phyloP scores from a whole-genome alignment of 176 grass and related monocot genomes.

The Musa schizocarpa region DNA sequence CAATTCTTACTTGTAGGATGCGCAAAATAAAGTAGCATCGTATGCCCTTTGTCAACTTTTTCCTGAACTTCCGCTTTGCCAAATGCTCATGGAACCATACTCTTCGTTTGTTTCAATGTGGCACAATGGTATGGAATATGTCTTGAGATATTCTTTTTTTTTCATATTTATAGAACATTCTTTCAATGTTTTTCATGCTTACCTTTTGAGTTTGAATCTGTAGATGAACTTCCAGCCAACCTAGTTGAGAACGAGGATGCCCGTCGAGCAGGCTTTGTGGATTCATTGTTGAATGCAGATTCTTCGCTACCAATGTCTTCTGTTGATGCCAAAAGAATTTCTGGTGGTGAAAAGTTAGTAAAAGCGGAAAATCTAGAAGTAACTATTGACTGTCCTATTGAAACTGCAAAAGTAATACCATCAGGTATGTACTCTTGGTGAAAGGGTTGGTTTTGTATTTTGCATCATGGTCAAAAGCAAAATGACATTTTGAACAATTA shows the following conservation, averaged over 20 bases:
- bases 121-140: conserved; percentile 56
- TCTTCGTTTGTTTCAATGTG: conserved; percentile 78
- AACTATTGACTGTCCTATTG: conserved; percentile 18
- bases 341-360: conserved; percentile 16
- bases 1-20: conserved; percentile 45
- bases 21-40: conserved; percentile 74
- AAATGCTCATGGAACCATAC: conserved; percentile 74
- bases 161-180: background rate
- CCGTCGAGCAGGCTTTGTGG: conserved; percentile 67
- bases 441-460: background rate
- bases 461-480: too few relatives aligned
- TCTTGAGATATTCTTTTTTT: conserved; percentile 24
- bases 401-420: conserved; percentile 17
- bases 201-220: conserved; percentile 20
- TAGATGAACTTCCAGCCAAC: conserved; percentile 53
- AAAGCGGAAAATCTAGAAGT: conserved; percentile 8
- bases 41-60: conserved; percentile 89
- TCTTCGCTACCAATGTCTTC: conserved; percentile 16
- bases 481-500: background rate
- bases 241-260: conserved; percentile 56
- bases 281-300: conserved; percentile 57
- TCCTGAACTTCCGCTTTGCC: conserved; percentile 69
- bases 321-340: conserved; percentile 25
- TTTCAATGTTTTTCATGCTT: conserved; percentile 10
- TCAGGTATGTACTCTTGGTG: conserved; percentile 21